Evolutionary conservation across 306 rosid genomes (phyloP).

Genomic region (Prunus dulcis): DNA sequence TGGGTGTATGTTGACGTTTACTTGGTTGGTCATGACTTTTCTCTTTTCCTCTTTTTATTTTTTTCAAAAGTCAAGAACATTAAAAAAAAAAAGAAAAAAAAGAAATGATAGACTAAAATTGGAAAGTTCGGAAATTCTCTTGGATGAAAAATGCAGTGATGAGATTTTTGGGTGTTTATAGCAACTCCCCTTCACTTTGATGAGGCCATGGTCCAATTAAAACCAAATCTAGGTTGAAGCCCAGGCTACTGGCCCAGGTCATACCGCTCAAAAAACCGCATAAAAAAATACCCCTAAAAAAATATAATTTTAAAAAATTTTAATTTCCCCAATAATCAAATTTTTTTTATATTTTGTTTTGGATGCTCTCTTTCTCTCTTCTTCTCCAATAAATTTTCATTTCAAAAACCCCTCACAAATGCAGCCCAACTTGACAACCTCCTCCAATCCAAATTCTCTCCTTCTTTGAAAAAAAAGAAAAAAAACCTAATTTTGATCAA

Average conservation of each 20-base stretch:
- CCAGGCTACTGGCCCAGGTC: neutral
- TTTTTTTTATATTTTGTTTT: neutral
- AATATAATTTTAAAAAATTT: neutral
- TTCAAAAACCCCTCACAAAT: conserved; percentile 18
- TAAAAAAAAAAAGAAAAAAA: too few relatives aligned
- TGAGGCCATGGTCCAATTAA: neutral
- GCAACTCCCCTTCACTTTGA: neutral
- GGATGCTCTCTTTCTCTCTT: neutral
- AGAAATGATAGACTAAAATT: neutral
- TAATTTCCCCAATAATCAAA: neutral
- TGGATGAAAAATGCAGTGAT: neutral
- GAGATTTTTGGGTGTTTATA: neutral
- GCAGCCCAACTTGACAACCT: conserved; percentile 24
- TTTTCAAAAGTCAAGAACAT: neutral
- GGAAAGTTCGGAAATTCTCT: neutral
- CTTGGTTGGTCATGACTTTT: too few relatives aligned
- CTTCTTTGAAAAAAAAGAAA: conserved; percentile 7
- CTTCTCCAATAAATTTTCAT: conserved; percentile 5
- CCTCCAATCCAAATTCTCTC: conserved; percentile 33
- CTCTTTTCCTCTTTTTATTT: too few relatives aligned
- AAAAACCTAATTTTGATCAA: conserved; percentile 54
- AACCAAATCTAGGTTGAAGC: neutral
- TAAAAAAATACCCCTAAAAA: neutral
- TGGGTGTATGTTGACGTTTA: neutral
- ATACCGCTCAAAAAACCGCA: neutral